A percentile compares a stretch with the other conserved stretches of the same genome.
These are phyloP conservation scores for Rosa persica DNA, from an alignment of 306 rosid species.

Conservation along the genomic window DNA sequence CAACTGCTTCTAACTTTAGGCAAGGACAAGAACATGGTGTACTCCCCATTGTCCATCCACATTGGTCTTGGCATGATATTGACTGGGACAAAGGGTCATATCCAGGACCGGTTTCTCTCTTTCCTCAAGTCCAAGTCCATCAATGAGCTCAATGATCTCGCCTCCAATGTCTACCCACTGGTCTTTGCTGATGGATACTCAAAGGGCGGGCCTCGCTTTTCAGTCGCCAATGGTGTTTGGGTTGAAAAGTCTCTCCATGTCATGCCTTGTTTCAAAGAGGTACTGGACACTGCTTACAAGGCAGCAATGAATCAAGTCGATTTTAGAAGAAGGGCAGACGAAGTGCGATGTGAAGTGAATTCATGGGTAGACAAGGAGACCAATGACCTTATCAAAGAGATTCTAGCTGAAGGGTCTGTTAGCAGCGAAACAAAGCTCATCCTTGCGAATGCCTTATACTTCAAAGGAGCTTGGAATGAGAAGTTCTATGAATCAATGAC, in stretches of 20 bases:
- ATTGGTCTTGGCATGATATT: conserved; percentile 1
- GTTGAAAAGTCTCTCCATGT: not conserved
- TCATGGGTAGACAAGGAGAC: not conserved
- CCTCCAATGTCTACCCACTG: not conserved
- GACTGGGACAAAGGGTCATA: conserved; percentile 14
- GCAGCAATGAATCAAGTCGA: not conserved
- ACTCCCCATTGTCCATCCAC: conserved; percentile 19
- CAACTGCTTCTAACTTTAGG: not conserved
- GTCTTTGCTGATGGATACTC: not conserved
- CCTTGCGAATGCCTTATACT: conserved; percentile 31
- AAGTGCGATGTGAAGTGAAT: not conserved
- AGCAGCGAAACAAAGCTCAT: not conserved
- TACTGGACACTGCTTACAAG: not conserved
- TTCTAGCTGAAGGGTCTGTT: not conserved
- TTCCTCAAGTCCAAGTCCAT: conserved; percentile 4
- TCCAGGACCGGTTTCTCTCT: not conserved
- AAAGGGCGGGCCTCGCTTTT: not conserved
- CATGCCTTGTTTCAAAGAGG: not conserved
- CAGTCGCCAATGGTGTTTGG: conserved; percentile 7
- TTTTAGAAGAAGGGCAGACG: not conserved
- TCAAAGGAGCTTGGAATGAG: conserved; percentile 24
- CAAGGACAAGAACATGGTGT: conserved; percentile 7
- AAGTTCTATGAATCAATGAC: conserved; percentile 4
- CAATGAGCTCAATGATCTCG: not conserved
- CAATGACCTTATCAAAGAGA: not conserved